Evolutionary conservation across 331 rosid species (phyloP).

Genomic region (Quercus lobata): DNA sequence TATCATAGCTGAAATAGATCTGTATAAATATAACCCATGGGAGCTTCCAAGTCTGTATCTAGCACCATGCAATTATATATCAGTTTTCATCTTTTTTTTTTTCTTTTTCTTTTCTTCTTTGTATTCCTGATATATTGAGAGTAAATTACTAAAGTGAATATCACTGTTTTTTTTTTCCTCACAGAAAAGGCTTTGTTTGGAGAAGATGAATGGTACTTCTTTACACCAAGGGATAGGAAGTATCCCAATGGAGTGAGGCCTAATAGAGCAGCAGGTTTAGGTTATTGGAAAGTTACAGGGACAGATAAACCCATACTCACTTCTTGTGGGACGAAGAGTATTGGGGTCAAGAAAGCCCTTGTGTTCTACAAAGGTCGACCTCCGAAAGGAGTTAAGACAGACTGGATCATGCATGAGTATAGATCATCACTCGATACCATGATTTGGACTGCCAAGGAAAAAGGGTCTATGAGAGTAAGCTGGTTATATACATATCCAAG

Average conservation of each 20-base stretch:
- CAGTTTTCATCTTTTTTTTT: not conserved
- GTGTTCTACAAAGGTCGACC: conserved; percentile 69
- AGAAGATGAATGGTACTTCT: conserved; percentile 73
- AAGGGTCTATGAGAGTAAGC: conserved; percentile 67
- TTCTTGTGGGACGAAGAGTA: conserved; percentile 55
- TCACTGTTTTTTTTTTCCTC: not conserved
- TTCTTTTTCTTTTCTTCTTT: not conserved
- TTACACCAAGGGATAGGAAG: conserved; percentile 72
- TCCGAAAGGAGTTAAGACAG: conserved; percentile 64
- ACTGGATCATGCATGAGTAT: conserved; percentile 80
- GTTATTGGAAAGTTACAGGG: conserved; percentile 83
- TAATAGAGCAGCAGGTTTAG: conserved; percentile 67
- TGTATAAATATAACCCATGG: conserved; percentile 72
- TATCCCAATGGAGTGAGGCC: conserved; percentile 83
- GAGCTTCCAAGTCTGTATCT: conserved; percentile 52
- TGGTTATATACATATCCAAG: not conserved
- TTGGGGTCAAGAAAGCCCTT: conserved; percentile 72
- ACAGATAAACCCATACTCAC: conserved; percentile 64
- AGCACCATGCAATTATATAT: not conserved
- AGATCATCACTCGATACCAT: conserved; percentile 53
- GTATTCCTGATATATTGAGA: not conserved
- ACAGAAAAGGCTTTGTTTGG: conserved; percentile 53
- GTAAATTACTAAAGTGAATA: conserved; percentile 8
- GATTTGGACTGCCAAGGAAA: conserved; percentile 30
- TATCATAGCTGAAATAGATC: conserved; percentile 61